phyloP scores from a whole-genome alignment of 345 rosid genomes.

The Eucalyptus dawsonii region DNA sequence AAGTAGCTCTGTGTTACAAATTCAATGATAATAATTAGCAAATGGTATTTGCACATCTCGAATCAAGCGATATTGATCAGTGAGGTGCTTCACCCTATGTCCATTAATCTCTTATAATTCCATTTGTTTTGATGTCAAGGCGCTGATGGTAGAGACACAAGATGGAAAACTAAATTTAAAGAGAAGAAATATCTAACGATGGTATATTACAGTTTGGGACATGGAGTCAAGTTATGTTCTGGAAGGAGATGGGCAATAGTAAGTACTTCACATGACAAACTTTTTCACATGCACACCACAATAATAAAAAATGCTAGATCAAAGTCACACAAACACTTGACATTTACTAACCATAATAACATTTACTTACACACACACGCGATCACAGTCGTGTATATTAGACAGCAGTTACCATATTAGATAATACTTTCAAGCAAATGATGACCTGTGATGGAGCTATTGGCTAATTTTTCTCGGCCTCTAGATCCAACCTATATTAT shows the following conservation, averaged over 20 bases:
- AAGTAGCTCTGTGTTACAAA: neutral
- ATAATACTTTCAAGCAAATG: neutral
- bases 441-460: neutral
- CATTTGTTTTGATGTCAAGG: neutral
- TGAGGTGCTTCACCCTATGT: neutral
- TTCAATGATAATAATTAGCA: neutral
- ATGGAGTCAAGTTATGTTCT: neutral
- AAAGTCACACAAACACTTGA: neutral
- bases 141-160: neutral
- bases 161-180: neutral
- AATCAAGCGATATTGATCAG: neutral
- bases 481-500: neutral
- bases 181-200: neutral
- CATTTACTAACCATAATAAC: neutral
- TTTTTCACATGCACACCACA: neutral
- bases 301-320: neutral
- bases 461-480: neutral
- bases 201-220: neutral
- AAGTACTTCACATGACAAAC: neutral
- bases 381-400: neutral
- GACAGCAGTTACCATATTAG: neutral
- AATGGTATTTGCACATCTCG: neutral
- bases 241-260: neutral
- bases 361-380: neutral
- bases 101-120: neutral